These are phyloP conservation scores for Serendipita indica DNA, from an alignment of 768 basidiomycete genomes.

Conservation along the genomic window DNA sequence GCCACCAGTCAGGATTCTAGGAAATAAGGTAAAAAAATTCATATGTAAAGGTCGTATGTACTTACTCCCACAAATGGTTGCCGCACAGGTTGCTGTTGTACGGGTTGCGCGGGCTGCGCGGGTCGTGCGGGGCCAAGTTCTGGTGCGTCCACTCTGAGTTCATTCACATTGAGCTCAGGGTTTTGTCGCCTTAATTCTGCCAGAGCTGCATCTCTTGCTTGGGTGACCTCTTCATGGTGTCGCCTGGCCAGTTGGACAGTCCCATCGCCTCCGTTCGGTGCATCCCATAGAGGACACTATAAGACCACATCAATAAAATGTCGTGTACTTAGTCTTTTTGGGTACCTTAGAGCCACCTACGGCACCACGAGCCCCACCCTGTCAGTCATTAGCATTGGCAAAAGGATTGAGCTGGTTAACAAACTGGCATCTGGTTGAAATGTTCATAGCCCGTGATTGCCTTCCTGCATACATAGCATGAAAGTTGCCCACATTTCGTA, in stretches of 20 bases:
- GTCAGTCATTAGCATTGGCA: neutral
- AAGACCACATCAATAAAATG: neutral
- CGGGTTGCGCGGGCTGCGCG: too few relatives aligned
- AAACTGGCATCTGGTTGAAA: slow-evolving; percentile 35
- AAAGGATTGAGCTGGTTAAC: slow-evolving; percentile 12
- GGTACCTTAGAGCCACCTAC: slow-evolving; percentile 31
- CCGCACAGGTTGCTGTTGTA: too few relatives aligned
- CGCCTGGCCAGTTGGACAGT: neutral
- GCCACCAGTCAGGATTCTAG: too few relatives aligned
- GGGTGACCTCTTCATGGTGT: slow-evolving; percentile 41
- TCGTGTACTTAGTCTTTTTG: slow-evolving; percentile 48
- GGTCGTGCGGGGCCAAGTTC: neutral
- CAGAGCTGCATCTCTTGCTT: slow-evolving; percentile 50
- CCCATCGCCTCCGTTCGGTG: neutral
- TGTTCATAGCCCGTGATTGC: slow-evolving; percentile 65
- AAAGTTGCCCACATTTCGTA: slow-evolving; percentile 52
- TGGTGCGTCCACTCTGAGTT: slow-evolving; percentile 49
- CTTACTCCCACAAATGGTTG: too few relatives aligned
- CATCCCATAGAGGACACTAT: slow-evolving; percentile 6
- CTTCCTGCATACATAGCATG: slow-evolving; percentile 74
- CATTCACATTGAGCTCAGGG: slow-evolving; percentile 46
- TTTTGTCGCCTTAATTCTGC: slow-evolving; percentile 43
- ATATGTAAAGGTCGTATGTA: too few relatives aligned
- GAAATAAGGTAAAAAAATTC: too few relatives aligned
- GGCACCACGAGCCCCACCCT: slow-evolving; percentile 35